Percentiles rank a stretch among this genome's conserved stretches.
Conservation (phyloP, 75 land plant species). For the Chamaecyparis obtusa region DNA sequence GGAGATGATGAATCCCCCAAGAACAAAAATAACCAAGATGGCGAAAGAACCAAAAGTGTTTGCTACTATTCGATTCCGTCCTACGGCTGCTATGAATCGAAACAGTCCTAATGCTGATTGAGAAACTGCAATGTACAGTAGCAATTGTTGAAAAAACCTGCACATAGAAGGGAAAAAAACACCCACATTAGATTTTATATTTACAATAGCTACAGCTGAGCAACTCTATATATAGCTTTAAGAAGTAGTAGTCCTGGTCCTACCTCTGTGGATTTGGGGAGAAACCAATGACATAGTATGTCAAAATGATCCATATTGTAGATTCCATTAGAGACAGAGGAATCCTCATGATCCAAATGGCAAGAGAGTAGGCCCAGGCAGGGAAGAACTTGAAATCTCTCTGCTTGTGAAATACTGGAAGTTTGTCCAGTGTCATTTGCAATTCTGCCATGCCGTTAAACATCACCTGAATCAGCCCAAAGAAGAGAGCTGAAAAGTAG, state of each 20-base stretch:
- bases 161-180: background rate
- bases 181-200: background rate
- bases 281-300: conserved; percentile 57
- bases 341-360: conserved; percentile 33
- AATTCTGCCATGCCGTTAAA: conserved; percentile 65
- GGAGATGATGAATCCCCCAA: conserved; percentile 32
- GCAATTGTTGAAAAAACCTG: conserved; percentile 31
- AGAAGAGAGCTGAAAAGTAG: conserved; percentile 44
- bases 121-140: conserved; percentile 17
- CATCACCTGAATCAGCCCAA: conserved; percentile 35
- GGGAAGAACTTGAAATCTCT: conserved; percentile 56
- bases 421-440: conserved; percentile 31
- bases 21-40: conserved; percentile 22
- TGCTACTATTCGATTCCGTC: conserved; percentile 19
- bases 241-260: background rate
- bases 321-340: conserved; percentile 52
- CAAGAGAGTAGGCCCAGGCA: conserved; percentile 53
- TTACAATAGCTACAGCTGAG: background rate
- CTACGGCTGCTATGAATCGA: conserved; percentile 27
- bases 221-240: background rate
- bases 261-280: conserved; percentile 51
- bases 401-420: conserved; percentile 69
- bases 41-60: conserved; percentile 27
- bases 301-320: conserved; percentile 36
- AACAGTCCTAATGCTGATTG: conserved; percentile 24